Evolutionary conservation across 2,329 filamentous ascomycete genomes (phyloP), one percentile per base, ranked within the genome.

Genomic region (Geosmithia morbida): DNA sequence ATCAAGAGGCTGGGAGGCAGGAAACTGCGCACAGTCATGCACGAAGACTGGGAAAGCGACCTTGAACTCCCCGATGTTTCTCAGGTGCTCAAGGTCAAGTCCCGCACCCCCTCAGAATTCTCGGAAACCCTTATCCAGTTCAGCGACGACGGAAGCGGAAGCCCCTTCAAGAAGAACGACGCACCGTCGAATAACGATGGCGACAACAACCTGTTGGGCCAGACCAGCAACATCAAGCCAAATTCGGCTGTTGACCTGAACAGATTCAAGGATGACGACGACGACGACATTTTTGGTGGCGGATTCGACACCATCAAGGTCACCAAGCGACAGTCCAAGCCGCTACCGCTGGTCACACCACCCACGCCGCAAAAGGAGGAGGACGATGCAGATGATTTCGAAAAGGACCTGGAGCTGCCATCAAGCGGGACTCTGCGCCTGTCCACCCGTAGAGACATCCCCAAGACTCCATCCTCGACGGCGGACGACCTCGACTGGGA

Each of bases 401-500:
- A 88, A 54, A 65, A 72, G 48, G 85, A 86, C 54, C 70, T 90
- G 29, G 83, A 87, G 56, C 67, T 89, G 22, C 84, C 85, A 2
- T 72, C 73, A 1, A 74, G 82, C 55, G 76, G 80, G 41, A 75
- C 79, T 53, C 65, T 89, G 33, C 79, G 72, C 55, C 69, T 89
- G 33, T 79, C 79, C 7, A 77, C 72, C 41, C 70, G 68, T 50
- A 71, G 67, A 56, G 77, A 84, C 37, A 75, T 78, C 37, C 76
- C 81, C 18, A 79, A 76, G 56, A 81, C 79, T 2, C 77, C 81
- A 4, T 71, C 72, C 14, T 63, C 69, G 29, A 75, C 73, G 52
- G 66, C 68, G 46, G 87, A 94, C 46, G 89, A 95, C 51, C 80
- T 94, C 55, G 89, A 96, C 59, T 94, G 90, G 85, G 87, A 85